These are phyloP conservation scores for Globisporangium orthogonon DNA, from an alignment of 352 stramenopile genomes.

Conservation along the genomic window DNA sequence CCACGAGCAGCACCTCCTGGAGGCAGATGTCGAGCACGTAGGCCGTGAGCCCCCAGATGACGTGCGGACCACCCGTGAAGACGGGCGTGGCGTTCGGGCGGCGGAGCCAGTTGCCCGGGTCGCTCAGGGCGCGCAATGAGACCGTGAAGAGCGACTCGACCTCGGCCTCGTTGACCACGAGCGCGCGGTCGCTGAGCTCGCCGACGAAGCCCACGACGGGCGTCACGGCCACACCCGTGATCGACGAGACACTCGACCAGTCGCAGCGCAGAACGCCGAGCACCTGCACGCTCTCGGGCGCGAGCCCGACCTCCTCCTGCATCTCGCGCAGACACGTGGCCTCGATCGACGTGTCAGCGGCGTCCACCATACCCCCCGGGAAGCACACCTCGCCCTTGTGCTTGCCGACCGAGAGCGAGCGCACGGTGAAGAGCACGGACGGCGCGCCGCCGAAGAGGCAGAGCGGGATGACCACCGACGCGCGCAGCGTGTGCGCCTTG, in stretches of 20 bases:
- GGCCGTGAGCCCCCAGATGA: constrained; percentile 96
- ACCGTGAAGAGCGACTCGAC: constrained; percentile 96
- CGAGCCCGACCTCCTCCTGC: constrained; percentile 95
- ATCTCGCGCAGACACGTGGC: constrained; percentile 96
- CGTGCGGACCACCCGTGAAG: constrained; percentile 92
- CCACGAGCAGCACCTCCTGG: constrained; percentile 53
- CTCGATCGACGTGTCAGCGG: constrained; percentile 91
- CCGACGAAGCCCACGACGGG: constrained; percentile 95
- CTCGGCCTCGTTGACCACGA: constrained; percentile 94
- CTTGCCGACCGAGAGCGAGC: constrained; percentile 85
- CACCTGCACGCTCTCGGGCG: constrained; percentile 76
- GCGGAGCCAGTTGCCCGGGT: constrained; percentile 78
- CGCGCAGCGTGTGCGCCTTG: constrained; percentile 87
- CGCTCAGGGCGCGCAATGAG: constrained; percentile 82
- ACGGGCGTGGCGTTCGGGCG: constrained; percentile 83
- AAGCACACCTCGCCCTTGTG: constrained; percentile 97
- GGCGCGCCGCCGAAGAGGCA: constrained; percentile 94
- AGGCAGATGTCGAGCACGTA: constrained; percentile 93
- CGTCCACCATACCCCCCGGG: constrained; percentile 93
- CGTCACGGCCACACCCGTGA: constrained; percentile 97
- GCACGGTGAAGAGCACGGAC: constrained; percentile 95
- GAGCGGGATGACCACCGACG: constrained; percentile 94
- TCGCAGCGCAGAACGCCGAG: constrained; percentile 94
- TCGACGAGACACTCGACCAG: constrained; percentile 92
- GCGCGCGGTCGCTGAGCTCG: constrained; percentile 86